These are phyloP conservation scores for Fusarium circinatum DNA, from an alignment of 2,329 filamentous ascomycete species.

Conservation along the genomic window DNA sequence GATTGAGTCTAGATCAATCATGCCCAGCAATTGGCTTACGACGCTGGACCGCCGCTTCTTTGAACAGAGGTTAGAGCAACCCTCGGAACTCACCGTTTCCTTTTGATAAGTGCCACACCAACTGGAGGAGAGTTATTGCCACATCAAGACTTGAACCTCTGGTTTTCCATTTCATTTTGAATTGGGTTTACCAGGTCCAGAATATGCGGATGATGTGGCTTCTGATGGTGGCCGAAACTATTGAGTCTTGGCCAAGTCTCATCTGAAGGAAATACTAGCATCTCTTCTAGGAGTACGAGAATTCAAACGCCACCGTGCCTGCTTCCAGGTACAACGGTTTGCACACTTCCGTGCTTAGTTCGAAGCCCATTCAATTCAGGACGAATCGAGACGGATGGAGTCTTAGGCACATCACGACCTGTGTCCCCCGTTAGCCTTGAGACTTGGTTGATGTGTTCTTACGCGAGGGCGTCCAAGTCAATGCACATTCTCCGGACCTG, in stretches of 20 bases:
- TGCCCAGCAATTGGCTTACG: not conserved
- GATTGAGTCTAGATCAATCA: constrained; percentile 9
- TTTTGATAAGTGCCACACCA: constrained; percentile 23
- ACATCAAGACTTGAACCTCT: constrained; percentile 20
- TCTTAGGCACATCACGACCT: not conserved
- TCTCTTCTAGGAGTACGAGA: constrained; percentile 22
- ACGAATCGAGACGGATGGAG: not conserved
- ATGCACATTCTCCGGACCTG: not conserved
- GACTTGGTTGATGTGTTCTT: not conserved
- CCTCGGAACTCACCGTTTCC: constrained; percentile 22
- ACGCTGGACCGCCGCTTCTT: constrained; percentile 7
- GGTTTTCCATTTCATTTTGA: constrained; percentile 1
- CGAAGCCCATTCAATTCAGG: not conserved
- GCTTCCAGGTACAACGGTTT: constrained; percentile 26
- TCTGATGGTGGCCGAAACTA: constrained; percentile 14
- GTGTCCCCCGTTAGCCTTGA: not conserved
- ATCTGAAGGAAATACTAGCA: constrained; percentile 8
- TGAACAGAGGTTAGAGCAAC: not conserved
- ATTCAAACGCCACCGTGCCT: constrained; percentile 40
- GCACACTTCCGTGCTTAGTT: not conserved
- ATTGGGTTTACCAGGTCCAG: constrained; percentile 10
- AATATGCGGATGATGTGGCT: constrained; percentile 24
- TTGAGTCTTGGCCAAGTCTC: constrained; percentile 20
- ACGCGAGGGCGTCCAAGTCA: not conserved
- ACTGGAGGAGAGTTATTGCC: constrained; percentile 19